phyloP scores from a whole-genome alignment of 257 asterid species.

The Pogostemon cablin region DNA sequence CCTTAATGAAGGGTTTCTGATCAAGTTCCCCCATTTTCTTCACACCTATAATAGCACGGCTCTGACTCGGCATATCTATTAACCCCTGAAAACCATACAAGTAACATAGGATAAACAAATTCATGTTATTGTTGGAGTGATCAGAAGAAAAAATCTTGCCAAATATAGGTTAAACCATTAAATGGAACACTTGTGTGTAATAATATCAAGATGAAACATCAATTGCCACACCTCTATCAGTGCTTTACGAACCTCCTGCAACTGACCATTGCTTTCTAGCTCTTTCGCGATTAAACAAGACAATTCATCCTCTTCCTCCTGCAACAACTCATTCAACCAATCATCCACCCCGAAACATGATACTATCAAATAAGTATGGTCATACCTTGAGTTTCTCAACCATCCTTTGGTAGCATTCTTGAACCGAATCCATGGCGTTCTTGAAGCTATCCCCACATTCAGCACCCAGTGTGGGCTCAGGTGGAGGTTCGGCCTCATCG shows the following conservation, averaged over 20 bases:
- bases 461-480: not conserved
- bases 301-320: constrained; percentile 48
- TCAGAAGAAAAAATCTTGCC: too few species aligned
- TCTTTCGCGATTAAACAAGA: constrained; percentile 41
- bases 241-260: constrained; percentile 54
- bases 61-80: constrained; percentile 38
- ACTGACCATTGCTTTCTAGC: constrained; percentile 51
- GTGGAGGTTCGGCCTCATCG: not conserved
- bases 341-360: too few species aligned
- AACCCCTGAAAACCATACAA: constrained; percentile 45
- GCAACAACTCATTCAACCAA: not conserved
- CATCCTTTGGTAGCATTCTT: constrained; percentile 2
- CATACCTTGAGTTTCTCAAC: not conserved
- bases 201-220: not conserved
- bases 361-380: too few species aligned
- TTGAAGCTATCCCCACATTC: not conserved
- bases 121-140: too few species aligned
- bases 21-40: constrained; percentile 78
- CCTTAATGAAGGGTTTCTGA: constrained; percentile 44
- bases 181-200: too few species aligned
- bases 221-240: constrained; percentile 41
- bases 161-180: too few species aligned
- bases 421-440: not conserved
- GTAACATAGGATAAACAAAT: not conserved
- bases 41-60: constrained; percentile 55